Evolutionary conservation across 2,329 filamentous ascomycete species (phyloP), one percentile per base, ranked within the genome.

Genomic region (Acephala macrosclerotiorum): DNA sequence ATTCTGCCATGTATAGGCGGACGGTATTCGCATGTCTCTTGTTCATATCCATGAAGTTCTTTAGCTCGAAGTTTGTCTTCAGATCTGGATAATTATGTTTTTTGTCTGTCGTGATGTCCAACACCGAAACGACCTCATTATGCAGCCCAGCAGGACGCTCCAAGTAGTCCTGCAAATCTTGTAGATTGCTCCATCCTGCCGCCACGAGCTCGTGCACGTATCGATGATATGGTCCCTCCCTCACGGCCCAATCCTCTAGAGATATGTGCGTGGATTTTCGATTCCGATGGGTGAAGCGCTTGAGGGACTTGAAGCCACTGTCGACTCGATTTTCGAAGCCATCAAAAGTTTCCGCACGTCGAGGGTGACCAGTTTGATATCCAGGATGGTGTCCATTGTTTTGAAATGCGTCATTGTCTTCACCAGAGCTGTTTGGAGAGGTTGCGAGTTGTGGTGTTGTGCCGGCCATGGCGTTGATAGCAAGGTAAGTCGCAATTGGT

Each of bases 181-280:
- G 63, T 35, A 76, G 64, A 62, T 74, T 76, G 51, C 67, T 73
- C 74, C 72, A 75, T 65, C 73, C 73, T 47, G 73, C 72, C 20
- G 63, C 66, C 16, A 72, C 68, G 14, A 74, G 64, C 18, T 68
- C 58, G 36, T 72, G 69, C 12, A 75, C 64, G 55, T 75, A 75
- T 9, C 73, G 68, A 29, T 72, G 73, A 53, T 74, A 76, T 6
- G 66, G 68, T 18, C 40, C 53, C n/a, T 65, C 36, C 38, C 40
- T 56, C 16, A 63, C 40, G 35, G 14, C 26, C 66, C 66, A 68
- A 22, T 68, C 63, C 40, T 63, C 60, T 0, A 64, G 20, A 6
- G 65, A 64, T 22, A 47, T 18, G 33, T 66, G 55, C 16, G 63
- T 61, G 9, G 63, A 45, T 36, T 67, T 69, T 18, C 53, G 60